Evolutionary conservation across 2,329 filamentous ascomycete species (phyloP), one percentile per base, ranked within the genome.

Genomic region (Boeremia lycopersici): DNA sequence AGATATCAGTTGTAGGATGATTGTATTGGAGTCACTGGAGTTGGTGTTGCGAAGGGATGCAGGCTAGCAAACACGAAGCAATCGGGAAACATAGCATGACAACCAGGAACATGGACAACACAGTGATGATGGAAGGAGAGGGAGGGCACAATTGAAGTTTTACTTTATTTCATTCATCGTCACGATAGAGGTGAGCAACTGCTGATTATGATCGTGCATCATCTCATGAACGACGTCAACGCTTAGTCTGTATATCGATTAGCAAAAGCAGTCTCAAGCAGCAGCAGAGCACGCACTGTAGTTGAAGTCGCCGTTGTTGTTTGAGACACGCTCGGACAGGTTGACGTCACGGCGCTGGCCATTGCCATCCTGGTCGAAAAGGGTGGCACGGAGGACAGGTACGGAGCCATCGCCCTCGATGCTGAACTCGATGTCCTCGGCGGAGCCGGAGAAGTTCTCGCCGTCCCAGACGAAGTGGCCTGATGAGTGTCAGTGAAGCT

Each of bases 261-360:
- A 55, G 46, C 30, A 19, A 8, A 15, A 29, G n/a, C 35, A n/a
- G 33, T 4, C 4, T 28, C 3, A 4, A 15, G 19, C 6, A 17
- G n/a, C 17, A 15, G 13, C 15, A 33, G 29, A 13, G 10, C 25
- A 53, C 56, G 34, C 54, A 66, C 63, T 57, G 53, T 56, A 68
- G 19, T 34, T 38, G 33, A 68, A 68, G 17, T 63, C 26, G 54
- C 84, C 84, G 61, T 82, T 67, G 17, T 79, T 62, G 72, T 86
- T 86, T 54, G 71, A 70, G 48, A 87, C 77, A 54, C 81, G 75
- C 78, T 85, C 82, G 2, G 78, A 69, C 6, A 87, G 77, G 75
- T 87, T 86, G 60, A 86, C 59, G 61, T 86, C 78, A 33, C 76
- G 71, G 6, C 70, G 53, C 1, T 73, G 53, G 1, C 53, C 48